These are phyloP conservation scores for Scutellaria minor DNA, from an alignment of 257 asterid genomes.

Conservation along the genomic window DNA sequence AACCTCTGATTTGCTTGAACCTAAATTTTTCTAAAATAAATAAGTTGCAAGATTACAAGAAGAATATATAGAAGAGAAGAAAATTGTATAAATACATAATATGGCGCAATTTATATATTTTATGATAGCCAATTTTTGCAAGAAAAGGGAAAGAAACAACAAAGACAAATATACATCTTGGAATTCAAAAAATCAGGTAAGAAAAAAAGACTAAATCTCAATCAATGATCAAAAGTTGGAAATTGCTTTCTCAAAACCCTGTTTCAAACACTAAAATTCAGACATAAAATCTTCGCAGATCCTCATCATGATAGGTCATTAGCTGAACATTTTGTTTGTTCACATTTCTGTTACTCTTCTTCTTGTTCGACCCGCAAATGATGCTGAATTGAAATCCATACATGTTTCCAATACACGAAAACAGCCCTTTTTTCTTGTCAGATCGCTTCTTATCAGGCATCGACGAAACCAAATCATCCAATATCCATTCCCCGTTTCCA, in stretches of 20 bases:
- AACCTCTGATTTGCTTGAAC: too few species aligned
- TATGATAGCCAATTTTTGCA: too few species aligned
- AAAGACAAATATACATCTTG: not conserved
- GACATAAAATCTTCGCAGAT: conserved; percentile 33
- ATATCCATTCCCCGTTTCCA: conserved; percentile 28
- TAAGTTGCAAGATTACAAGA: too few species aligned
- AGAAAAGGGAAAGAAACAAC: not conserved
- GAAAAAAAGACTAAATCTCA: not conserved
- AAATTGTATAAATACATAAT: not conserved
- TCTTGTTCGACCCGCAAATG: conserved; percentile 52
- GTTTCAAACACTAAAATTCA: conserved; percentile 12
- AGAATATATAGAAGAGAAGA: not conserved
- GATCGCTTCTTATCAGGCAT: conserved; percentile 29
- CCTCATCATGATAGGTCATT: conserved; percentile 36
- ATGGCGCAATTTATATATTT: not conserved
- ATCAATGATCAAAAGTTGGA: conserved; percentile 17
- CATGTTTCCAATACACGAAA: conserved; percentile 67
- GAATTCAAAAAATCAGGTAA: not conserved
- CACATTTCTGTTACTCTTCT: conserved; percentile 24
- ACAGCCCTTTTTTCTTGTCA: conserved; percentile 46
- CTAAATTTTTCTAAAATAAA: too few species aligned
- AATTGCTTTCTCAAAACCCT: conserved; percentile 1
- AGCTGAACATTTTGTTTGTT: conserved; percentile 38
- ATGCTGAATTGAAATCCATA: conserved; percentile 62
- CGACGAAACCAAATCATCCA: conserved; percentile 40